phyloP scores from a whole-genome alignment of 164 flowering plant genomes.

The Nymphaea thermarum region DNA sequence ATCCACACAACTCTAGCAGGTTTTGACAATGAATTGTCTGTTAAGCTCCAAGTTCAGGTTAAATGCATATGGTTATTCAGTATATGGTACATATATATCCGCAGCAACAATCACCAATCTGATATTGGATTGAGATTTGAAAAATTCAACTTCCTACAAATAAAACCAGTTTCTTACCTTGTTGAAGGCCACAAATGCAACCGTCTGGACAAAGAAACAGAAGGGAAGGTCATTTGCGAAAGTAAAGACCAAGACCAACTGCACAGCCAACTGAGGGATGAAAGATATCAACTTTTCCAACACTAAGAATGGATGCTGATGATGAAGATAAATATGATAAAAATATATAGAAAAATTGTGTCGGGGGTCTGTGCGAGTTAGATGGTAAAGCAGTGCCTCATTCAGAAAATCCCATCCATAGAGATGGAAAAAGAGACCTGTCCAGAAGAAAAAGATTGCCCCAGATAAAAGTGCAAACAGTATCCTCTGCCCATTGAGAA shows the following conservation, averaged over 20 bases:
- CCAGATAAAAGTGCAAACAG: conserved; percentile 62
- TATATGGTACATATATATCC: too few relatives aligned
- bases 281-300: conserved; percentile 77
- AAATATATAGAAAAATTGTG: conserved; percentile 95
- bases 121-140: too few relatives aligned
- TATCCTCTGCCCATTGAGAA: conserved; percentile 42
- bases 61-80: too few relatives aligned
- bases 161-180: conserved; percentile 38
- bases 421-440: conserved; percentile 53
- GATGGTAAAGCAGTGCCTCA: conserved; percentile 87
- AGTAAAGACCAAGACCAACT: conserved; percentile 48
- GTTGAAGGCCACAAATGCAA: conserved; percentile 93
- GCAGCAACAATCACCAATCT: too few relatives aligned
- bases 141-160: not conserved
- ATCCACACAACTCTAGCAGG: too few relatives aligned
- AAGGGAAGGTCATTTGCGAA: conserved; percentile 73
- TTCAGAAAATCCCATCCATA: conserved; percentile 81
- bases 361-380: conserved; percentile 95
- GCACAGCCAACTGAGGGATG: conserved; percentile 83
- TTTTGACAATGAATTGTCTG: too few relatives aligned
- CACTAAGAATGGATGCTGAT: conserved; percentile 40
- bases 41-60: too few relatives aligned
- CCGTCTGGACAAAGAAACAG: conserved; percentile 79
- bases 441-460: conserved; percentile 48
- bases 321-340: conserved; percentile 86